phyloP scores from a whole-genome alignment of 2,329 filamentous ascomycete genomes.

The Zasmidium angulare region DNA sequence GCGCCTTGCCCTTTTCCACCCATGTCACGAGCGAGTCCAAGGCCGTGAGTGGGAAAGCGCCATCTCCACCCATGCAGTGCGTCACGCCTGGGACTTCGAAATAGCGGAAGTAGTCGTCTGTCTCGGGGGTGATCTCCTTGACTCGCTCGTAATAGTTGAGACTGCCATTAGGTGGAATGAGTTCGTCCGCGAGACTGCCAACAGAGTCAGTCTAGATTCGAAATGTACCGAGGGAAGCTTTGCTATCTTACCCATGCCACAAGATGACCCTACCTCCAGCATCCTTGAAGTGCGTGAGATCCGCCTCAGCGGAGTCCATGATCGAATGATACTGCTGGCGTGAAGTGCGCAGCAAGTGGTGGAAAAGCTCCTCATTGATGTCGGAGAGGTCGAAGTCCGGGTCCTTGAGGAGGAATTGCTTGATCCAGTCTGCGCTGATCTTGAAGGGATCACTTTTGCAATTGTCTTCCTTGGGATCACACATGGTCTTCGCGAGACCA shows the following conservation, averaged over 20 bases:
- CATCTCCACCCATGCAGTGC: conserved; percentile 37
- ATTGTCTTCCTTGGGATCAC: conserved; percentile 22
- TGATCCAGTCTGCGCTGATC: conserved; percentile 38
- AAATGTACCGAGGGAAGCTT: not conserved
- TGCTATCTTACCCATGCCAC: conserved; percentile 7
- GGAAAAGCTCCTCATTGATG: conserved; percentile 20
- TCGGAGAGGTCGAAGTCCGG: conserved; percentile 18
- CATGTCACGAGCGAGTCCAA: conserved; percentile 23
- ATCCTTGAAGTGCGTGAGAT: conserved; percentile 37
- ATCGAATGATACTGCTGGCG: conserved; percentile 30
- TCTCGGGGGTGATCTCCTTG: conserved; percentile 10
- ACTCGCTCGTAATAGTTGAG: conserved; percentile 38
- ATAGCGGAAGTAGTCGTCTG: conserved; percentile 36
- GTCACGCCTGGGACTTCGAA: conserved; percentile 39
- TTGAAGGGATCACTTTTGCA: conserved; percentile 31
- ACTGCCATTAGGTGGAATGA: conserved; percentile 39
- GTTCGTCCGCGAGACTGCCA: conserved; percentile 32
- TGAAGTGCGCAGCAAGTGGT: conserved; percentile 15
- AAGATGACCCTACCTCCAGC: conserved; percentile 40
- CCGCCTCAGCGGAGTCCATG: conserved; percentile 38
- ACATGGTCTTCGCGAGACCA: conserved; percentile 32
- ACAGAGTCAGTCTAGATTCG: not conserved
- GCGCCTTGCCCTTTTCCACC: conserved; percentile 30
- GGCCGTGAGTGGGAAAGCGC: conserved; percentile 22
- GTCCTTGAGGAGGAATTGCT: conserved; percentile 34